A percentile compares a stretch with the other conserved stretches of the same genome.
Evolutionary conservation across 129 eudicot genomes (phyloP).

Genomic region (Chrysanthemum makinoi): DNA sequence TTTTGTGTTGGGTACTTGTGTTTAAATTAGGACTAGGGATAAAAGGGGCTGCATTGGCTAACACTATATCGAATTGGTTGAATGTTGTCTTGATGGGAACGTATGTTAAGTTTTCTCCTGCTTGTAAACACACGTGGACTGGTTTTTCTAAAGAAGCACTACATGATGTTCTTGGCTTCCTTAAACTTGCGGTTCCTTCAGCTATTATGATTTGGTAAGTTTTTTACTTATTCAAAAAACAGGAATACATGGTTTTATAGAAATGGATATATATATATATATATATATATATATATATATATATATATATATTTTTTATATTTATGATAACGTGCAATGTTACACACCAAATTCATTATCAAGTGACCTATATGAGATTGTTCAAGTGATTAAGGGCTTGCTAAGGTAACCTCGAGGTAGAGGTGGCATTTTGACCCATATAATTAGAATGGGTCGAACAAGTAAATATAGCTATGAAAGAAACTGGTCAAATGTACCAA

Average conservation of each 20-base stretch:
- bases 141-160: constrained; percentile 67
- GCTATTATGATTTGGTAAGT: constrained; percentile 71
- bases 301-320: too few species aligned
- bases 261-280: too few species aligned
- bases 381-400: too few species aligned
- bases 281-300: too few species aligned
- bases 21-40: constrained; percentile 40
- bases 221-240: too few species aligned
- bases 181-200: constrained; percentile 68
- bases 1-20: constrained; percentile 63
- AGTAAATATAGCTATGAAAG: too few species aligned
- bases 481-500: background rate
- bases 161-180: constrained; percentile 37
- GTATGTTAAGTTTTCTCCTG: constrained; percentile 53
- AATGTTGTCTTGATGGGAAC: constrained; percentile 53
- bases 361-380: too few species aligned
- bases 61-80: constrained; percentile 54
- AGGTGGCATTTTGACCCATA: background rate
- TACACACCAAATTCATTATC: too few species aligned
- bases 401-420: too few species aligned
- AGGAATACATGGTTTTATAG: too few species aligned
- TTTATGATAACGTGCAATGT: too few species aligned
- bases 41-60: constrained; percentile 80
- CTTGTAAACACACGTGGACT: constrained; percentile 55
- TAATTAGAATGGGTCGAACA: background rate